A percentile compares a stretch with the other conserved stretches of the same genome.
These are phyloP conservation scores for Zymoseptoria crescenta DNA, from an alignment of 2,329 filamentous ascomycete species.

Conservation along the genomic window DNA sequence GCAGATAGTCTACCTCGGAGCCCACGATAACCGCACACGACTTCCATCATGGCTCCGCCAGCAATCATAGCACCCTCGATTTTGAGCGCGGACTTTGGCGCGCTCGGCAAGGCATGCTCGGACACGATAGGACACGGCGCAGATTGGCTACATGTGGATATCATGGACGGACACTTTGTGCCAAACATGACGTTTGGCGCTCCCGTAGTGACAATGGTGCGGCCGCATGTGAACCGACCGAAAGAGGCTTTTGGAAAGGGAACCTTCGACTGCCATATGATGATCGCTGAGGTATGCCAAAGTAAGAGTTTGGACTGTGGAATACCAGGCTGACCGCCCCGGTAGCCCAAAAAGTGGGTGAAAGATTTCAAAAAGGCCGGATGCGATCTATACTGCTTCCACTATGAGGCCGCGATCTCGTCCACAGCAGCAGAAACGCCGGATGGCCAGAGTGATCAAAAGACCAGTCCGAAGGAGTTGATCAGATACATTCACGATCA, in stretches of 20 bases:
- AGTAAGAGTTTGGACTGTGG: not conserved
- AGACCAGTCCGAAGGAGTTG: constrained; percentile 75
- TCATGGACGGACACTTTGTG: constrained; percentile 98
- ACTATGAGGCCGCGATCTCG: constrained; percentile 86
- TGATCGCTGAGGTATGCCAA: constrained; percentile 80
- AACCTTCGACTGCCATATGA: constrained; percentile 99
- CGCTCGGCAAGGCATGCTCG: constrained; percentile 77
- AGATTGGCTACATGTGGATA: constrained; percentile 93
- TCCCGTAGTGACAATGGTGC: constrained; percentile 90
- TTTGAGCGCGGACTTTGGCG: constrained; percentile 89
- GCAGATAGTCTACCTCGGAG: too few relatives aligned
- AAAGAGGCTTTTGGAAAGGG: constrained; percentile 64
- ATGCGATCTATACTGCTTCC: constrained; percentile 99
- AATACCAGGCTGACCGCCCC: constrained; percentile 18
- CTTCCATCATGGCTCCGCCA: constrained; percentile 64
- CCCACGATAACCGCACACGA: not conserved
- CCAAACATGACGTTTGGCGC: constrained; percentile 97
- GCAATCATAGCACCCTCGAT: constrained; percentile 98
- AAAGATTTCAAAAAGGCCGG: constrained; percentile 88
- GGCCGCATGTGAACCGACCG: constrained; percentile 73
- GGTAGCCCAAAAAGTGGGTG: constrained; percentile 93
- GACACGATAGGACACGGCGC: constrained; percentile 78
- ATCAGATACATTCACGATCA: constrained; percentile 84
- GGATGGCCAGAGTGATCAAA: constrained; percentile 56
- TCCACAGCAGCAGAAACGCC: constrained; percentile 79